Evolutionary conservation across 495 filamentous ascomycete genomes (phyloP), one percentile per base, ranked within the genome.

Genomic region (Aspergillus ellipticus): DNA sequence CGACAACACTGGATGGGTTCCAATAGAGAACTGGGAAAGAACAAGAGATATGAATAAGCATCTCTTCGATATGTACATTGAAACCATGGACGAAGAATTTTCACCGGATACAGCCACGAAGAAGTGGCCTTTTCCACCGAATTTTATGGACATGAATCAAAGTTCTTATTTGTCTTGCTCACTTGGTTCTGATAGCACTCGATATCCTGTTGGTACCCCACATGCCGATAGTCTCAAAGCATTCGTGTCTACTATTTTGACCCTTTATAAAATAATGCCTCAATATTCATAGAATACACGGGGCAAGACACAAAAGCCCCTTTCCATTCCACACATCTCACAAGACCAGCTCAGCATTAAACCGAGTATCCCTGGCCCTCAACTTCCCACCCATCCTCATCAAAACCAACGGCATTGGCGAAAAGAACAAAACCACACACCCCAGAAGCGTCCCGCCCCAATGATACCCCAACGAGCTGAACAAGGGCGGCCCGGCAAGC

Each of bases 1-100:
- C n/a, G 62, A 67, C 54, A 51, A 59, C 16, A 31, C 21, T 51
- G 62, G 65, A 19, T 67, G 65, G 65, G 55, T 67, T 3, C 51
- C 65, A 28, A 45, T 42, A 5, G 62, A 61, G 9, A 48, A 43
- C 35, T 66, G 61, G 64, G 64, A 64, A 46, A 1, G 2, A 9
- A 62, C 56, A 35, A 50, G 49, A 2, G 29, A 61, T 3, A 28
- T 53, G 33, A 65, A 65, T 28, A 50, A 37, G 35, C 1, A 57
- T 41, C 59, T 65, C 6, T 62, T 42, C 47, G 50, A 51, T 10
- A 62, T 57, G 47, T 65, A 59, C 37, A 53, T 62, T 2, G 15
- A 65, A 15, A 57, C 56, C 15, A 53, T 65, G 59, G 57, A 53
- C 54, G 56, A 59, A 20, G 56, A 62, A 37, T 17, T 59, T 21